Evolutionary conservation across 2,329 filamentous ascomycete genomes (phyloP), one percentile per base, ranked within the genome.

Genomic region (Pseudogymnoascus sp.): DNA sequence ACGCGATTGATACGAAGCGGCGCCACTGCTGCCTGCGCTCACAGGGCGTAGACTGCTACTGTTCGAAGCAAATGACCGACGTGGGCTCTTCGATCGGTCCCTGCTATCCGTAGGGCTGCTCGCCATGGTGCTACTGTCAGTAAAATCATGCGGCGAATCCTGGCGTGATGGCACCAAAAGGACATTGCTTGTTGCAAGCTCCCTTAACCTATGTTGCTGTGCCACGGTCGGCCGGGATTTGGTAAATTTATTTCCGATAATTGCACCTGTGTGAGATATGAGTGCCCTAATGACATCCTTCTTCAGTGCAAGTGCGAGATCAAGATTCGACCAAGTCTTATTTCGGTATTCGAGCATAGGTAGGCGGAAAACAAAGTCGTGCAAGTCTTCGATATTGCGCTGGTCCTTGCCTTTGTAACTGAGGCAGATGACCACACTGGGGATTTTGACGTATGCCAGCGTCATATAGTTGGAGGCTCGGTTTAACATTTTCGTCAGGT

Each of bases 241-340:
- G 60, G 88, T 91, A 75, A 99, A 90, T 73, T 99, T 99, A 81
- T 99, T 99, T 61, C 93, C 91, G 59, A 99, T 91, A 68, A 99
- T 97, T 63, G 94, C 92, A 36, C 94, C 94, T 0, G 93, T 92
- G 72, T 99, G 94, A 1, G 91, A 94, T 70, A 99, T 95, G 51
- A 99, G 81, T 0, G 94, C 93, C 71, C 92, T 90, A 72, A 96
- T 91, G 63, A 97, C 90, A 55, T 96, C 92, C 72, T 92, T 95
- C 78, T 99, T 97, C 61, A 99, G 81, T 12, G 92, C 89, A 58
- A 97, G 81, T 0, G 93, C 92, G 8, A 99, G 84, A 71, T 99
- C 94, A 5, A 99, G 83, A 73, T 97, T 99, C 5, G 92, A 97
- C 94, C 94, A 99, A 7, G 92, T 97, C 80, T 99, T 99, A 81